Evolutionary conservation across 371 early-diverging fungal species (phyloP), one percentile per base, ranked within the genome.

Genomic region (Mucor irregularis): DNA sequence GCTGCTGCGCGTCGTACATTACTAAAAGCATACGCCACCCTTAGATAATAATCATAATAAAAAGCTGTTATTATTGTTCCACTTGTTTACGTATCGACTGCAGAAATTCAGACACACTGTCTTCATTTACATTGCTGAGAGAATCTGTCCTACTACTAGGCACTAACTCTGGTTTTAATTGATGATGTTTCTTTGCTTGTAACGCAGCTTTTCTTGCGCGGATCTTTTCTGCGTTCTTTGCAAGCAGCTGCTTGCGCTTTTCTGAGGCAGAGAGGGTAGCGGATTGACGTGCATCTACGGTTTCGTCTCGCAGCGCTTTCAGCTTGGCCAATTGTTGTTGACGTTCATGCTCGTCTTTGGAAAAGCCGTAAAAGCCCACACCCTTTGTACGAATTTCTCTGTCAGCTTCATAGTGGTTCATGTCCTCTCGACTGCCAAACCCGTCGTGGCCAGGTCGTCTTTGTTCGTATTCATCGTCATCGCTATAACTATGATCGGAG

Each of bases 331-430:
- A 75, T 56, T 92, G 91, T 31, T 62, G 71, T 42, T 67, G 64
- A 55, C 92, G 84, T 28, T 84, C 84, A 8, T 83, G 82, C 24
- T 89, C 89, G 22, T 87, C 80, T 53, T 80, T 76, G 1, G 90
- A 85, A 53, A 92, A 90, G 2, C 71, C 71, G 61, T 90, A 90
- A 60, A 84, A 88, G 0, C 89, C 91, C 2, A 87, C 89, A 56
- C 91, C 92, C 38, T 80, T 78, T 24, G 86, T 86, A 54, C 92
- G 71, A 26, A 82, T 75, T 62, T 92, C 92, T 38, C 56, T 51
- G 10, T 67, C 68, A 19, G 77, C 72, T 45, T 87, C 82, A 49
- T 81, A 90, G 63, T 85, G 84, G 5, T 53, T 53, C 25, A 74
- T 67, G 7, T 61, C 33, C 1, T 58, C 35, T 7, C 66, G 62